Percentiles rank a stretch among this genome's conserved stretches.
These are phyloP conservation scores for Chrysoporthe deuterocubensis DNA, from an alignment of 2,329 filamentous ascomycete species.

Conservation along the genomic window DNA sequence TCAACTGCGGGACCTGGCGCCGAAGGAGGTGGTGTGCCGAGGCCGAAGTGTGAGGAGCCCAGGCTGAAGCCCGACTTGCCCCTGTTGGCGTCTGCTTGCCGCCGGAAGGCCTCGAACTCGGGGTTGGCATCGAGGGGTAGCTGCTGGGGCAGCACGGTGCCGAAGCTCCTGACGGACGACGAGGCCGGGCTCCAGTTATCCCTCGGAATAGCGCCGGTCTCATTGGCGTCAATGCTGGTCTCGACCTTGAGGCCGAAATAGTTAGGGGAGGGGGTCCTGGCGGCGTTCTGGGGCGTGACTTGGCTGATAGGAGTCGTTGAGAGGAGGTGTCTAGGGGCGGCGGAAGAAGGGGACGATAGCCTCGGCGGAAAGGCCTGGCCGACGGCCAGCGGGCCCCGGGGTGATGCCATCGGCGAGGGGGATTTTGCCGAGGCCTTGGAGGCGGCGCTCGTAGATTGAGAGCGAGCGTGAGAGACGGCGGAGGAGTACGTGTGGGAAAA, in stretches of 20 bases:
- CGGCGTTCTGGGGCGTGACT: constrained; percentile 38
- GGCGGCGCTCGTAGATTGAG: constrained; percentile 49
- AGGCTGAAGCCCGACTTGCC: constrained; percentile 53
- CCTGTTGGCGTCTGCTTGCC: constrained; percentile 69
- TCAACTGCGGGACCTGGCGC: constrained; percentile 34
- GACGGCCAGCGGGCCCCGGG: constrained; percentile 55
- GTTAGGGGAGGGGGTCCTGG: constrained; percentile 71
- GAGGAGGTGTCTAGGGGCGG: constrained; percentile 13
- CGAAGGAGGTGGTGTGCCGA: constrained; percentile 37
- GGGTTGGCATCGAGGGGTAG: constrained; percentile 76
- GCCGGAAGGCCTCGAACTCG: constrained; percentile 80
- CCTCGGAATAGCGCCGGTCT: constrained; percentile 65
- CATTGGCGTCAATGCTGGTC: constrained; percentile 60
- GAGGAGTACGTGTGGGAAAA: constrained; percentile 33
- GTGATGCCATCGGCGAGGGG: constrained; percentile 57
- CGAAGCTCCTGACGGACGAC: constrained; percentile 72
- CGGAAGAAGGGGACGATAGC: constrained; percentile 44
- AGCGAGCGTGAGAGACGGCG: constrained; percentile 40
- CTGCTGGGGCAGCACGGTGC: constrained; percentile 68
- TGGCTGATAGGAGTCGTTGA: constrained; percentile 32
- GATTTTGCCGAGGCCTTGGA: constrained; percentile 46
- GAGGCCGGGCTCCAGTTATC: constrained; percentile 77
- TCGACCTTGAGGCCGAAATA: constrained; percentile 83
- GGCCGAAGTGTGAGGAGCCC: constrained; percentile 46
- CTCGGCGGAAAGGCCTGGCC: constrained; percentile 59